Evolutionary conservation across 164 flowering plant genomes (phyloP).

Genomic region (Chimonanthus salicifolius): DNA sequence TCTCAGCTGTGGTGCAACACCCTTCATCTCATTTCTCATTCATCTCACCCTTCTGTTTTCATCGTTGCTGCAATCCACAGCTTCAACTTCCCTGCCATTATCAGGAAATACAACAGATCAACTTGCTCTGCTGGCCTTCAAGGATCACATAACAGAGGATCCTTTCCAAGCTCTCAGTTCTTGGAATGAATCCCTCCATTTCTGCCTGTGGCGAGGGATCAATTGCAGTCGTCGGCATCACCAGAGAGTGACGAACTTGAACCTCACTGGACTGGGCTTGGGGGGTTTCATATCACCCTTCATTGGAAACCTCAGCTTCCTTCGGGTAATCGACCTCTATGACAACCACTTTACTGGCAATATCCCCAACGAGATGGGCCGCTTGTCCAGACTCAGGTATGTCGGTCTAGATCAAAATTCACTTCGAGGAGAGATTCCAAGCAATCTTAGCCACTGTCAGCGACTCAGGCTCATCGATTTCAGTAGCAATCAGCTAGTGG

Average conservation of each 20-base stretch:
- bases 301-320: constrained; percentile 13
- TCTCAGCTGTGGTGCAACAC: neutral
- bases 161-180: constrained; percentile 1
- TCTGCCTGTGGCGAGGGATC: constrained; percentile 14
- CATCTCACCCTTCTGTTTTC: neutral
- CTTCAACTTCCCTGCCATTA: neutral
- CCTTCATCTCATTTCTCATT: neutral
- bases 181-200: constrained; percentile 13
- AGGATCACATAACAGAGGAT: neutral
- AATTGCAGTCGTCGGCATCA: constrained; percentile 7
- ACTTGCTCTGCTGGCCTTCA: constrained; percentile 6
- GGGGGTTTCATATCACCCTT: constrained; percentile 7
- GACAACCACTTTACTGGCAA: constrained; percentile 5
- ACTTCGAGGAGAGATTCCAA: constrained; percentile 10
- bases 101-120: constrained; percentile 5
- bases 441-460: constrained; percentile 5
- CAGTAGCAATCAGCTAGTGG: neutral
- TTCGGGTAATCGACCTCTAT: constrained; percentile 1
- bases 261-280: neutral
- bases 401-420: constrained; percentile 2
- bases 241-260: constrained; percentile 2
- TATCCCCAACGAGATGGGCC: constrained; percentile 12
- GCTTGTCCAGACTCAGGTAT: constrained; percentile 2
- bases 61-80: neutral
- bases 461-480: neutral